phyloP scores from a whole-genome alignment of 2,329 filamentous ascomycete genomes.

The Ceratocystis smalleyi region DNA sequence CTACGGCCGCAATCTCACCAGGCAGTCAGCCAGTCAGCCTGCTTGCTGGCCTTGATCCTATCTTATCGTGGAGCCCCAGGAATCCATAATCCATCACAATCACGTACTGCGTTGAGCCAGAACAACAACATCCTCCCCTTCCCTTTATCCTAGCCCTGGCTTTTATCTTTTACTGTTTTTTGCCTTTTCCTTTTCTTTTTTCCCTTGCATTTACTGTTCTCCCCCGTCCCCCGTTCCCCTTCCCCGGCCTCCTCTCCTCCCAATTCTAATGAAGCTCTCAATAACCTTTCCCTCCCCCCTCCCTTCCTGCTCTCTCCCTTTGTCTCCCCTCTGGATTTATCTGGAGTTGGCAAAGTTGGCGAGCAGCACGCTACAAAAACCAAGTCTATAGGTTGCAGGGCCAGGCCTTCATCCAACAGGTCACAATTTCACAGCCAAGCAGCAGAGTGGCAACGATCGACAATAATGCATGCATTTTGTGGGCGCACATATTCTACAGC shows the following conservation, averaged over 20 bases:
- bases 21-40: background rate
- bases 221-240: background rate
- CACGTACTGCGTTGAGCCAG: background rate
- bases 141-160: background rate
- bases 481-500: background rate
- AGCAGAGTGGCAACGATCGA: background rate
- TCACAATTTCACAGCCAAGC: background rate
- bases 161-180: background rate
- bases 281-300: background rate
- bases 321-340: background rate
- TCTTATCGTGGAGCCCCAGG: background rate
- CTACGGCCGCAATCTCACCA: background rate
- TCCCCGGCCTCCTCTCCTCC: background rate
- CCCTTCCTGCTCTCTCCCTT: background rate
- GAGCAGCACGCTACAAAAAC: background rate
- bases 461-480: background rate
- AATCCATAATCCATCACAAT: background rate
- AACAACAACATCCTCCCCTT: background rate
- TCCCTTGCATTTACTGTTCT: too few relatives aligned
- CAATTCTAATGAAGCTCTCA: background rate
- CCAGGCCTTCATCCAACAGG: background rate
- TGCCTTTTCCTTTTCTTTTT: background rate
- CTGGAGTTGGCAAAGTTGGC: background rate
- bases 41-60: too few relatives aligned
- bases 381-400: background rate